Evolutionary conservation across 1,284 basidiomycete species (phyloP), one percentile per base, ranked within the genome.

Genomic region (Pseudozyma thailandica): DNA sequence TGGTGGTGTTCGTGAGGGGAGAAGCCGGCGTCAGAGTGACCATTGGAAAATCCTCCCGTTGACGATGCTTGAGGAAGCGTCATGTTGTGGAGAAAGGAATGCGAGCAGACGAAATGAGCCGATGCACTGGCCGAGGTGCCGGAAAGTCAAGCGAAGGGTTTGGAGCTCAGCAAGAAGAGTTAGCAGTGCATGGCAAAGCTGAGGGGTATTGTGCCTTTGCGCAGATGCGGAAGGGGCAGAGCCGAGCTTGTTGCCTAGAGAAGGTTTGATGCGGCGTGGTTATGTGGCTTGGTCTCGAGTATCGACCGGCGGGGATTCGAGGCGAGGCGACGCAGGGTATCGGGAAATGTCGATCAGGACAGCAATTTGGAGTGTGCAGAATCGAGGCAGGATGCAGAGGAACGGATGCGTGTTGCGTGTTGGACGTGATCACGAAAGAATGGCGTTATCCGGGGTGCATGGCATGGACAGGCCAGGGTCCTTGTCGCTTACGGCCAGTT

Each of bases 401-500:
- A 42, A 54, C 47, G 47, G 15, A 65, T 54, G 52, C 55, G 56
- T 49, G 39, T 27, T 59, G 56, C 54, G 56, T 49, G 44, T 37
- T 30, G 30, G 25, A 30, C 23, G 18, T 25, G 57, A 61, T 52
- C 52, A 68, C 64, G 57, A 68, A 44, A 60, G 52, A 48, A 61
- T 61, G 68, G 58, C 57, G 61, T 59, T 60, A 71, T 64, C 38
- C 56, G 50, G 52, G 44, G 56, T 52, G 55, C 46, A 49, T 45
- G 20, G 28, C 43, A 20, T 37, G 23, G 15, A 10, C 1, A 20
- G 23, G 47, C 47, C 49, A 49, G 52, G 30, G 43, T 38, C 30
- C 21, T 47, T 49, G 49, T 52, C 27, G 44, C 27, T 41, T 53
- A 21, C 31, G 45, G 20, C 59, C 50, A 54, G 48, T 50, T 56